A percentile compares a stretch with the other conserved stretches of the same genome.
phyloP scores from a whole-genome alignment of 352 stramenopile species.

The Phytopythium helicoides region DNA sequence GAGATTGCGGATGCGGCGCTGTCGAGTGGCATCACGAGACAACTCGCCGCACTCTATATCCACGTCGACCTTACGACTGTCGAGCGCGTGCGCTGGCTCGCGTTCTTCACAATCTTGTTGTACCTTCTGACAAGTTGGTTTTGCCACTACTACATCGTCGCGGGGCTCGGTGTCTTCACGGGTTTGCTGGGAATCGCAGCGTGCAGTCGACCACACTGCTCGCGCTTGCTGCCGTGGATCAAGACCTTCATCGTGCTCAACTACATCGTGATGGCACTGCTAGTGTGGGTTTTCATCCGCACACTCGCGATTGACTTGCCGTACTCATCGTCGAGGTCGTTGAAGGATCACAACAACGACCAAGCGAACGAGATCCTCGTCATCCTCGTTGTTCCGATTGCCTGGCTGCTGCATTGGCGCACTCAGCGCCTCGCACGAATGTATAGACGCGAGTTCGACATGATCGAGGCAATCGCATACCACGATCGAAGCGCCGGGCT shows the following conservation, averaged over 20 bases:
- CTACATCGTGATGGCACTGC: constrained; percentile 25
- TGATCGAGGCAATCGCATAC: constrained; percentile 18
- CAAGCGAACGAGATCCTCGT: constrained; percentile 24
- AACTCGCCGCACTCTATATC: constrained; percentile 29
- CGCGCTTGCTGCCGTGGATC: constrained; percentile 21
- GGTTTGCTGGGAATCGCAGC: constrained; percentile 25
- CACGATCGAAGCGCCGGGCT: background rate
- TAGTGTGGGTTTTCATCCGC: constrained; percentile 21
- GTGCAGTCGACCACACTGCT: constrained; percentile 26
- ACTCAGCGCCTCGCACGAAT: constrained; percentile 20
- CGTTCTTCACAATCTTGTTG: constrained; percentile 30
- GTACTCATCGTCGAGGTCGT: background rate
- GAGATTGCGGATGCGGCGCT: background rate
- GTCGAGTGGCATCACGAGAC: constrained; percentile 3
- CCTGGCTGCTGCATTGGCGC: constrained; percentile 22
- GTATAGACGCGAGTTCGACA: constrained; percentile 34
- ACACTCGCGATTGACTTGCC: constrained; percentile 21
- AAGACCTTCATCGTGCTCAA: constrained; percentile 29
- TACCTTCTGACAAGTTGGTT: constrained; percentile 33
- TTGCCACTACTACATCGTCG: constrained; percentile 22
- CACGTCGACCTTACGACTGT: constrained; percentile 31
- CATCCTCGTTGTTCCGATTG: constrained; percentile 20
- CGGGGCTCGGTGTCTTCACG: constrained; percentile 19
- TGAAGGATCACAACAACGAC: background rate
- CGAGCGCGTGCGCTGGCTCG: constrained; percentile 32